Evolutionary conservation across 2,329 filamentous ascomycete genomes (phyloP).

Genomic region (Alternaria sp.): DNA sequence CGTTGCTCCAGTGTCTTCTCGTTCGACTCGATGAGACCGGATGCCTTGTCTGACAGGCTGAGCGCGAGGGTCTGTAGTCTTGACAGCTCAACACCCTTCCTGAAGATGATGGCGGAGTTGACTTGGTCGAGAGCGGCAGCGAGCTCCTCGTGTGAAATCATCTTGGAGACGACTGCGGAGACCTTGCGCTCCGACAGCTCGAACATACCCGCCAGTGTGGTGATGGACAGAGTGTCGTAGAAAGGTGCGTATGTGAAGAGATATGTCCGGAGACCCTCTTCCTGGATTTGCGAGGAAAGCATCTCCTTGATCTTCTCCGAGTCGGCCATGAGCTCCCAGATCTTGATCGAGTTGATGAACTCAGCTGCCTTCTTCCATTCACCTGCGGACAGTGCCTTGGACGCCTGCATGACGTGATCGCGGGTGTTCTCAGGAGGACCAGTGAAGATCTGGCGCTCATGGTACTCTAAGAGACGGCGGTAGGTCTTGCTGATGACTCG

Average conservation of each 20-base stretch:
- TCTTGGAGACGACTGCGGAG: constrained; percentile 93
- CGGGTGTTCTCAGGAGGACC: constrained; percentile 98
- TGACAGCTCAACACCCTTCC: constrained; percentile 97
- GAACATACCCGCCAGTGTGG: constrained; percentile 90
- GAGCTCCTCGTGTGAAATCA: constrained; percentile 99
- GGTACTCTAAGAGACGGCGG: constrained; percentile 98
- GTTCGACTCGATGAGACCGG: constrained; percentile 93
- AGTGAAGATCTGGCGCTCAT: constrained; percentile 98
- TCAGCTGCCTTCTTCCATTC: constrained; percentile 98
- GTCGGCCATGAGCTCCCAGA: constrained; percentile 97
- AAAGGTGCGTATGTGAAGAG: constrained; percentile 99
- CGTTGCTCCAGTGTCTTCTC: constrained; percentile 96
- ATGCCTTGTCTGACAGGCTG: constrained; percentile 94
- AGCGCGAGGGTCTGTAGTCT: constrained; percentile 94
- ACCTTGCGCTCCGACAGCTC: constrained; percentile 92
- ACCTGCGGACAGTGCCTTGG: constrained; percentile 92
- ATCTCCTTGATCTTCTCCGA: constrained; percentile 93
- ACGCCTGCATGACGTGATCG: constrained; percentile 99
- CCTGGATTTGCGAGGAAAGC: constrained; percentile 97
- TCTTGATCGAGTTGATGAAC: constrained; percentile 98
- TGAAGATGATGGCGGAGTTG: constrained; percentile 96
- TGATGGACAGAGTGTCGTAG: constrained; percentile 93
- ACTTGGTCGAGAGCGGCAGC: constrained; percentile 97
- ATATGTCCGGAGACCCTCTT: constrained; percentile 96
- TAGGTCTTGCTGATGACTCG: constrained; percentile 99